Evolutionary conservation across 108 stramenopile genomes (phyloP).

Genomic region (Cyclotella baltica): DNA sequence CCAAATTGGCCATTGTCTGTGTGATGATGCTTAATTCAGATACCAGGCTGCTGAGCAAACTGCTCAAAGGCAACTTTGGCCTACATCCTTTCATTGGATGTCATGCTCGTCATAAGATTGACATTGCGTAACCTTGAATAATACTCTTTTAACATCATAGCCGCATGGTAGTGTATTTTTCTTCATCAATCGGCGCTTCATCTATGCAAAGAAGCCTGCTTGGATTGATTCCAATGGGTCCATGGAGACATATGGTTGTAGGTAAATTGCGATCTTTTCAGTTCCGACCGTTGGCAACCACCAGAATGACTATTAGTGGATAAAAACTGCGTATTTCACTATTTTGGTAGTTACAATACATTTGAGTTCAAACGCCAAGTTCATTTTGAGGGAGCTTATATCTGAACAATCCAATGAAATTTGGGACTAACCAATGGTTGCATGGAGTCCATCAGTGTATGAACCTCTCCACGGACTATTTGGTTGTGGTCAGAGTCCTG

Average conservation of each 20-base stretch:
- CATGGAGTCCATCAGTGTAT: no score
- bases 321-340: no score
- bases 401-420: no score
- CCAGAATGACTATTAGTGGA: no score
- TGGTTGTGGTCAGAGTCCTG: no score
- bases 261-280: no score
- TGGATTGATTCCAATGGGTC: background rate
- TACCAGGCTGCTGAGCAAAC: background rate
- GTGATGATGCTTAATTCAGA: background rate
- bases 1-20: slow-evolving; percentile 1
- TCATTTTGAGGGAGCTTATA: no score
- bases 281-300: no score
- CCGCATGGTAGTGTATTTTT: background rate
- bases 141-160: background rate
- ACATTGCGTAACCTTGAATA: slow-evolving; percentile 1
- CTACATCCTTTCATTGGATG: background rate
- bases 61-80: slow-evolving; percentile 5
- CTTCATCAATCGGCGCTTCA: background rate
- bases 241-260: background rate
- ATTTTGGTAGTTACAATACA: no score
- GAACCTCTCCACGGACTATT: no score
- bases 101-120: slow-evolving; percentile 11
- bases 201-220: background rate
- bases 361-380: no score
- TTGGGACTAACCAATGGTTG: no score